Evolutionary conservation across 2,329 filamentous ascomycete genomes (phyloP), one percentile per base, ranked within the genome.

Genomic region (Nothomitra cinnamomea): DNA sequence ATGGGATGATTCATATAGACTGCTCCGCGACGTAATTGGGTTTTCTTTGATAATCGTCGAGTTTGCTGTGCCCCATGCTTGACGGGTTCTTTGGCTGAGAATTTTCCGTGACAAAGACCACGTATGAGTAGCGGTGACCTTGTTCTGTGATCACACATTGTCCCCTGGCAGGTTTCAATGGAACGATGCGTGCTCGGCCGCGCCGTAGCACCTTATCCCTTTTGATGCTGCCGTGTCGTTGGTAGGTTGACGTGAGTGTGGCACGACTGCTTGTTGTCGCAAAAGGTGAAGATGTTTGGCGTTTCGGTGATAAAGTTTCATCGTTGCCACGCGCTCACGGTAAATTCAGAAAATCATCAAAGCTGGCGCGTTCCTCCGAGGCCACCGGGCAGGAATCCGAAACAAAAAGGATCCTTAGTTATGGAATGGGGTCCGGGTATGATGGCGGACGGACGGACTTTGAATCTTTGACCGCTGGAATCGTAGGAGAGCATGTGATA

Each of bases 1-100:
- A 7, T n/a, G n/a, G 28, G 28, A 32, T 10, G 10, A 32, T 32
- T 10, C 28, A 32, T 32, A 10, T 32, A 32, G 24, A 35, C 25
- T 49, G 28, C 28, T 32, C 32, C 45, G n/a, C 32, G 45, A 28
- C n/a, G 45, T 32, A 8, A 49, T 49, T 49, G 45, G 45, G 45
- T 10, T 35, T 22, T 8, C 6, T 48, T 48, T 35, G 24, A 19
- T 49, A 28, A n/a, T 28, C 45, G 7, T 25, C 22, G 45, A 28
- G 24, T 35, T 5, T 32, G 28, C 10, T 32, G 15, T 17, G 45
- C 28, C 45, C 32, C 45, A 28, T 49, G 45, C 45, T 19, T 49
- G 24, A 49, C 32, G n/a, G 32, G 19, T 49, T 24, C 28, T 32
- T 32, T 32, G 28, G 7, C 12, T 35, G 24, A 28, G 7, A 35